Conservation (phyloP, 2,329 filamentous ascomycete species). For the Colletotrichum coccodes region DNA sequence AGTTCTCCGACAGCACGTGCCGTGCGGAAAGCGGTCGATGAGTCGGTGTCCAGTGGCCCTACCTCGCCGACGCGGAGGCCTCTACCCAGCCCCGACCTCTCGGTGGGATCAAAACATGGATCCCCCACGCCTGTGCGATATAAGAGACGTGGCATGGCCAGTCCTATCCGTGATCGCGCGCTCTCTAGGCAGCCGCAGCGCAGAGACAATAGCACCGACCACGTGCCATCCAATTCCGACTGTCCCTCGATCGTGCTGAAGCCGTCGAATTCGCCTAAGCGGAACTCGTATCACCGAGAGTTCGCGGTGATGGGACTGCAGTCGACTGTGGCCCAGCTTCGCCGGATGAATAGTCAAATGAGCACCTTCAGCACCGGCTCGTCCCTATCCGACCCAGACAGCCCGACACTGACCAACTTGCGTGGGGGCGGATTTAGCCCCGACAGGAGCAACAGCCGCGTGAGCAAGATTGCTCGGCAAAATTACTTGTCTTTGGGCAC, state of each 20-base stretch:
- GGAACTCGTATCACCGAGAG: slow-evolving; percentile 14
- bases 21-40: background rate
- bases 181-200: background rate
- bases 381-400: slow-evolving; percentile 45
- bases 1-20: background rate
- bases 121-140: slow-evolving; percentile 17
- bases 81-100: slow-evolving; percentile 4
- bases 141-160: slow-evolving; percentile 10
- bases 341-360: slow-evolving; percentile 66
- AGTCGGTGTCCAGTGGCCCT: background rate
- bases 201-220: background rate
- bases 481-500: slow-evolving; percentile 53
- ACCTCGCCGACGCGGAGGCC: background rate
- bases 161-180: slow-evolving; percentile 12
- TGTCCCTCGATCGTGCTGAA: slow-evolving; percentile 21
- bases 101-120: slow-evolving; percentile 1
- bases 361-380: slow-evolving; percentile 56
- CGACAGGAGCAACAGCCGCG: slow-evolving; percentile 41
- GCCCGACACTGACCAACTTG: slow-evolving; percentile 51
- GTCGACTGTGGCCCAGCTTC: slow-evolving; percentile 59
- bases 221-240: background rate
- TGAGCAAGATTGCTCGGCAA: slow-evolving; percentile 47
- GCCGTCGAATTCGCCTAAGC: background rate
- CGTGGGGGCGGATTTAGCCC: slow-evolving; percentile 51
- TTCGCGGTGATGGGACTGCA: slow-evolving; percentile 25